Evolutionary conservation across 2,329 filamentous ascomycete species (phyloP), one percentile per base, ranked within the genome.

Genomic region (Tetracladium maxilliforme): DNA sequence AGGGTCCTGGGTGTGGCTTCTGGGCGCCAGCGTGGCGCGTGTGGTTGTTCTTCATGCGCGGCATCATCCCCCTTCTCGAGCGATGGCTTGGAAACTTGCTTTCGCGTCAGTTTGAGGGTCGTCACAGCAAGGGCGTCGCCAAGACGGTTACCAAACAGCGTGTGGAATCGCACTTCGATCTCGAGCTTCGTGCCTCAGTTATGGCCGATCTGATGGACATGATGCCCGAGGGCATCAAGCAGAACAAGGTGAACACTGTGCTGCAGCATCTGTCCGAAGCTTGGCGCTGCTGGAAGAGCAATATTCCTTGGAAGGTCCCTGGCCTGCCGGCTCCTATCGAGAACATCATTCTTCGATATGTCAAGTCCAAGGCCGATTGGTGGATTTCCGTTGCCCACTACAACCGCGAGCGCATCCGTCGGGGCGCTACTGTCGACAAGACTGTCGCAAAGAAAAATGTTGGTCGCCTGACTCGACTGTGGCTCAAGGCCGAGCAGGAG

Each of bases 261-360:
- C 60, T 98, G 27, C 90, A 95, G 45, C 92, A 98, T 64, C 57
- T 98, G 21, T 95, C 87, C 0, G 90, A 98, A 57, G 90, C 90
- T 10, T 98, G 90, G 90, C 71, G 90, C 56, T 98, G 90, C 58
- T 98, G 90, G 90, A 98, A 98, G 74, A 94, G 86, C 55, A 98
- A 98, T 45, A 98, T 98, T 38, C 90, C 90, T 1, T 98, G 90
- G 90, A 98, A 98, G 58, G 90, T 98, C 4, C 90, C 90, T 25
- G 92, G 90, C 19, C 55, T 98, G 32, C 90, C 90, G 20, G 92
- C 92, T 10, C 87, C 90, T 1, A 95, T 98, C 34, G 90, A 98
- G 54, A 98, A 95, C 45, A 93, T 98, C 40, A 98, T 98, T 42
- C 63, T 98, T 33, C 80, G 90, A 43, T 98, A 98, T 41, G 92